Evolutionary conservation across 2,329 filamentous ascomycete genomes (phyloP), one percentile per base, ranked within the genome.

Genomic region (Xylaria sp.): DNA sequence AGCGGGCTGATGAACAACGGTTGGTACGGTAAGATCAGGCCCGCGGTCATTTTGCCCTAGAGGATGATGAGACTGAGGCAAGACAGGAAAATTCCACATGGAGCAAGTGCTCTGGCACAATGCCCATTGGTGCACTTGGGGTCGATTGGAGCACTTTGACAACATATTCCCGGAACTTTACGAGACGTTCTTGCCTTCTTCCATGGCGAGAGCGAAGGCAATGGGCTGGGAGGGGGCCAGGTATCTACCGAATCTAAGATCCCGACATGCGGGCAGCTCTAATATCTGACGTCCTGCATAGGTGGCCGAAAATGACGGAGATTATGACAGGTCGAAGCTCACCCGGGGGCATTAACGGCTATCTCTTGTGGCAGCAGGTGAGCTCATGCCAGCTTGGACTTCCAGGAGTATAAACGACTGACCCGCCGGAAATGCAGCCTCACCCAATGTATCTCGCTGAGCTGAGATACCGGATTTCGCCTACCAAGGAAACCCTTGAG

Each of bases 281-380:
- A 65, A 67, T 23, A 10, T 12, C 8, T 13, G 20, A 8, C 9
- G 44, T 55, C 23, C 37, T 28, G 5, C 20, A 5, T 55, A 77
- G 76, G 32, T 82, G 84, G 77, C 84, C 84, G 2, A 87, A 87
- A 74, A 86, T 86, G 84, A 85, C 81, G 37, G 84, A 87, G 20
- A 66, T 58, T 67, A 79, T 79, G 0, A 82, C 80, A 0, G 85
- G 84, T 5, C 76, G 80, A 13, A 83, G 80, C 62, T 83, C 84
- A 0, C 85, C 85, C 0, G 85, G 85, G 0, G 81, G 83, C 48
- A 85, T 86, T 63, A 87, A 87, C 70, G 81, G 79, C 28, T 76
- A 86, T 0, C 77, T 87, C n/a, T 81, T 86, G 59, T 87, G 85
- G 85, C 85, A 87, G 61, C 84, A 78, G 68, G 73, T 75, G 15